A percentile compares a stretch with the other conserved stretches of the same genome.
phyloP scores from a whole-genome alignment of 2,329 filamentous ascomycete genomes.

The Fusarium albidum region DNA sequence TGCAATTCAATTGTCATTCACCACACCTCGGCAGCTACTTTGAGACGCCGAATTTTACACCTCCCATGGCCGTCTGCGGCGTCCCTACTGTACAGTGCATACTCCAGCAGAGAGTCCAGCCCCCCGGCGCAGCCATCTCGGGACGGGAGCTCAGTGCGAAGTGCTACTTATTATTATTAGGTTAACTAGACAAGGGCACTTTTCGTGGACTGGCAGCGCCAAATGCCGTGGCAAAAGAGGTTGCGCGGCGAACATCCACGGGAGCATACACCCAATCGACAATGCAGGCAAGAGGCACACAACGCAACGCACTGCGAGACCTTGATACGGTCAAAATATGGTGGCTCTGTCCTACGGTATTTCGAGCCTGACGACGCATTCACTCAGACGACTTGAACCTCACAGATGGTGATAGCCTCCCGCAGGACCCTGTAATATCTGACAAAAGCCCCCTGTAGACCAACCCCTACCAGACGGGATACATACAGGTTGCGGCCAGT shows the following conservation, averaged over 20 bases:
- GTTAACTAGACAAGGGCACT: background rate
- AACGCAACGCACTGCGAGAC: constrained; percentile 4
- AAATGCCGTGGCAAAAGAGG: constrained; percentile 33
- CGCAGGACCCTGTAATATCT: constrained; percentile 26
- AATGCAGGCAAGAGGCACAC: constrained; percentile 12
- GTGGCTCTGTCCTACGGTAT: background rate
- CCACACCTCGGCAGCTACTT: constrained; percentile 14
- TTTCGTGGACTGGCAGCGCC: constrained; percentile 5
- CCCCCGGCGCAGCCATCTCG: constrained; percentile 23
- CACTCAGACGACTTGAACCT: background rate
- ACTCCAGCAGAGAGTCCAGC: constrained; percentile 16
- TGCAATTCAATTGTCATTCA: constrained; percentile 32
- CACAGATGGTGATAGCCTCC: constrained; percentile 18
- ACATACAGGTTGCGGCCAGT: constrained; percentile 3
- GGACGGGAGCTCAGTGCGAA: constrained; percentile 6
- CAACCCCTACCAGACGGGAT: constrained; percentile 10
- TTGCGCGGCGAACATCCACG: constrained; percentile 20
- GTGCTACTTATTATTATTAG: background rate
- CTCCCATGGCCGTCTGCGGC: constrained; percentile 7
- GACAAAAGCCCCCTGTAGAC: constrained; percentile 26
- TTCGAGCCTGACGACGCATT: background rate
- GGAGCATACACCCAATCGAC: constrained; percentile 14
- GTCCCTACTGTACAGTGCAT: constrained; percentile 19
- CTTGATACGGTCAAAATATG: constrained; percentile 6
- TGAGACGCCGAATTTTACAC: constrained; percentile 19